Conservation (phyloP, 2,329 filamentous ascomycete species). For the Harringtonia aguacate region DNA sequence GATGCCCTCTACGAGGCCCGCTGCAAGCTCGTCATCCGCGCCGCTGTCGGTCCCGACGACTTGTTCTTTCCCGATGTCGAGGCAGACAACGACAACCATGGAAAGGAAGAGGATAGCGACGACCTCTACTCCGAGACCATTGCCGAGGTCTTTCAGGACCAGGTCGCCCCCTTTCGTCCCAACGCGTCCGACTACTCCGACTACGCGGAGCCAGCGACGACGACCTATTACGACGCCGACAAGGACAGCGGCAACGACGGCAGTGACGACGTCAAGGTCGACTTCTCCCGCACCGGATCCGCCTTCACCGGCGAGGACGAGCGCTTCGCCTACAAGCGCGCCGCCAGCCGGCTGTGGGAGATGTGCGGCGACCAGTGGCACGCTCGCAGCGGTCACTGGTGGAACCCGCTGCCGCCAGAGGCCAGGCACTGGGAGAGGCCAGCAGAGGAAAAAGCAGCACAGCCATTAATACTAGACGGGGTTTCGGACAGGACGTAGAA, state of each 20-base stretch:
- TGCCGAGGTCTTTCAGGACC: conserved; percentile 53
- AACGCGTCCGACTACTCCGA: conserved; percentile 58
- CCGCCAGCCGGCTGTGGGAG: conserved; percentile 70
- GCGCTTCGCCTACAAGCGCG: conserved; percentile 69
- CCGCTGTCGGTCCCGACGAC: conserved; percentile 56
- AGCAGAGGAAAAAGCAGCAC: too few species aligned
- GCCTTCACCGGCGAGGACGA: conserved; percentile 75
- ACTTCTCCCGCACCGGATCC: conserved; percentile 53
- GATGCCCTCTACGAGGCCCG: conserved; percentile 76
- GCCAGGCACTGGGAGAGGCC: conserved; percentile 54
- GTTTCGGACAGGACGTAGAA: too few species aligned
- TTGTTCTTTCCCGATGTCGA: conserved; percentile 62
- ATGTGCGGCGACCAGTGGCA: conserved; percentile 68
- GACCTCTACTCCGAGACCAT: conserved; percentile 33
- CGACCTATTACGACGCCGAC: conserved; percentile 40
- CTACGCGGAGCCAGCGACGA: conserved; percentile 38
- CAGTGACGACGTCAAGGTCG: conserved; percentile 25
- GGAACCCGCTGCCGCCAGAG: conserved; percentile 54
- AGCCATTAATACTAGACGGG: too few species aligned
- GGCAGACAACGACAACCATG: conserved; percentile 15
- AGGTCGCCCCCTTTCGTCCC: conserved; percentile 64
- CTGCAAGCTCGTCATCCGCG: conserved; percentile 63
- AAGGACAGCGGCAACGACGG: conserved; percentile 37
- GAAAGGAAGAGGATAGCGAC: conserved; percentile 15
- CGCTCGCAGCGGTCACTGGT: conserved; percentile 44